Conservation (phyloP, 306 rosid species). For the Cajanus cajan region DNA sequence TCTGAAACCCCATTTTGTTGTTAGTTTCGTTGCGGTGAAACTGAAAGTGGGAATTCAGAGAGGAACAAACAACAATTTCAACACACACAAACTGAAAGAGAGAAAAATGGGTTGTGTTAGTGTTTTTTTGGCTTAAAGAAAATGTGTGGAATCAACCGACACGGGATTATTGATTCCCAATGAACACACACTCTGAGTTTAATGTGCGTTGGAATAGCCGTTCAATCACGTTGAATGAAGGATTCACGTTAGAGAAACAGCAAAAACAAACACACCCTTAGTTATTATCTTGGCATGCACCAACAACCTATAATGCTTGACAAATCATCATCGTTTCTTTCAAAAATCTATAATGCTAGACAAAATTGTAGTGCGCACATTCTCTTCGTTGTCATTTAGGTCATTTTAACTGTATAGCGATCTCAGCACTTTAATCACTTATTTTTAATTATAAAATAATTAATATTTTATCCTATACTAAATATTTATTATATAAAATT, state of each 20-base stretch:
- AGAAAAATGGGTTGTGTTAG: neutral
- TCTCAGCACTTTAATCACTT: too few species aligned
- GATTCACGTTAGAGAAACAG: neutral
- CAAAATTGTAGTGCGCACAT: too few species aligned
- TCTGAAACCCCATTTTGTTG: constrained; percentile 63
- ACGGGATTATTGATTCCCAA: neutral
- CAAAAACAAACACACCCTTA: neutral
- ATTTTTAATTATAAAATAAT: too few species aligned
- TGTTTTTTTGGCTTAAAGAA: neutral
- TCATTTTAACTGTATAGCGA: too few species aligned
- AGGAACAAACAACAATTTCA: neutral
- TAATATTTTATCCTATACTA: too few species aligned
- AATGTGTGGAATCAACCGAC: neutral
- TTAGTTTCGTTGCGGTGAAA: neutral
- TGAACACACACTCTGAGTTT: neutral
- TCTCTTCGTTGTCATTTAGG: too few species aligned
- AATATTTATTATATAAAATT: too few species aligned
- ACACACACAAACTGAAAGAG: neutral
- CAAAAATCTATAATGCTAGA: too few species aligned
- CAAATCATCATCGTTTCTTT: neutral
- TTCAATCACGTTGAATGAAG: neutral
- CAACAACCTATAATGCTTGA: neutral
- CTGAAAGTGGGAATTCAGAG: neutral
- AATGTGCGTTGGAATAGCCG: neutral
- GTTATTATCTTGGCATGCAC: neutral